Evolutionary conservation across 441 rosid species (phyloP), one percentile per base, ranked within the genome.

Genomic region (Populus trichocarpa): DNA sequence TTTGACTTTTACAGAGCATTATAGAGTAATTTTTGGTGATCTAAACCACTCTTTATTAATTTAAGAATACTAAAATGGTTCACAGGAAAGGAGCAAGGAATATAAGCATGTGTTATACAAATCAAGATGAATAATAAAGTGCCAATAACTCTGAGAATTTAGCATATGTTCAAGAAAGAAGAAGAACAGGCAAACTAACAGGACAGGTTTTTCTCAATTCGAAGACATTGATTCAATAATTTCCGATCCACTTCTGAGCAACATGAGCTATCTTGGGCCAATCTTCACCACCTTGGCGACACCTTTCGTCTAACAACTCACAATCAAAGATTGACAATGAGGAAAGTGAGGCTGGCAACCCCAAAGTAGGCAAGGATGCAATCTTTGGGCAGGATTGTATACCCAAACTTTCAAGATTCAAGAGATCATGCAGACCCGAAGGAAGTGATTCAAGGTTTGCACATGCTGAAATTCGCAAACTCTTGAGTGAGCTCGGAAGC

Each of bases 381-480:
- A 84, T 69, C 70, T 79, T 79, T 4, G 46, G 74, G 57, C 86
- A 84, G 38, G 74, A 69, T 8, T 12, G 42, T 64, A 81, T 28
- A 10, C 38, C 9, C 18, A 81, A 23, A 70, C 16, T 6, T 25
- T 77, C 78, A 30, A 80, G 84, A 73, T 84, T 80, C 33, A 50
- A 66, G 42, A 80, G 72, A 0, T 77, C 89, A 79, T 84, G 81
- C 32, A 74, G 80, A 65, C 38, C 35, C 38, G 75, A 33, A 1
- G 81, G 80, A 75, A 90, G 83, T 3, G 82, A 63, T 53, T 69
- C 79, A 72, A 86, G 88, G 74, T 84, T 81, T 71, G 77, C 65
- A 73, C 88, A 87, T 35, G 71, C 77, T 25, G 70, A 59, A n/a
- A 89, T 73, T 0, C 71, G 33, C 72, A 87, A 82, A 73, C 66